Conservation (phyloP, 1,139 yeast genomes). For the Diutina catenulata region DNA sequence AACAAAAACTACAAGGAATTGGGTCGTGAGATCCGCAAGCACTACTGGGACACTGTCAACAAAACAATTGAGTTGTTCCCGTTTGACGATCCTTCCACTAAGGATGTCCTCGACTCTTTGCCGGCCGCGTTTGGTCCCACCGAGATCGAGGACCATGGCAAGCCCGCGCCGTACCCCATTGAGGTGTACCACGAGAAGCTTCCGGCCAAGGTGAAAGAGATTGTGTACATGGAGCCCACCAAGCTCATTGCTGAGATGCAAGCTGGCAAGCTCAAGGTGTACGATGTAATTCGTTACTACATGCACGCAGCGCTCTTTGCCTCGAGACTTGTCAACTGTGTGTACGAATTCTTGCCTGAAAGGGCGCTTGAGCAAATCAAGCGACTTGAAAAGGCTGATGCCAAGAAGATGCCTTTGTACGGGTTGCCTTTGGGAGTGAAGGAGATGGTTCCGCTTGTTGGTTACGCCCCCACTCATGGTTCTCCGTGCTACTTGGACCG, state of each 20-base stretch:
- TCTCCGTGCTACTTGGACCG: constrained; percentile 14
- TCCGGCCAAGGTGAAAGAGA: constrained; percentile 28
- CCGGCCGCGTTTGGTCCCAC: constrained; percentile 15
- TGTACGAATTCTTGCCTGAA: constrained; percentile 44
- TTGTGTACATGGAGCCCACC: constrained; percentile 34
- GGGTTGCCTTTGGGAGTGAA: constrained; percentile 17
- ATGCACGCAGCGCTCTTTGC: constrained; percentile 32
- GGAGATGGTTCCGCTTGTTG: constrained; percentile 12
- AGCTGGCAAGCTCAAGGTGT: constrained; percentile 26
- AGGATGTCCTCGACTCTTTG: constrained; percentile 9
- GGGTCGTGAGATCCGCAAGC: constrained; percentile 1
- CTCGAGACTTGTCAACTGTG: constrained; percentile 49
- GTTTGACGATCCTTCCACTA: constrained; percentile 11
- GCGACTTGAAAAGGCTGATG: constrained; percentile 39
- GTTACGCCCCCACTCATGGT: constrained; percentile 9
- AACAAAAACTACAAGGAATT: background rate
- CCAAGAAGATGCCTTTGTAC: constrained; percentile 18
- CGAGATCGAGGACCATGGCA: constrained; percentile 13
- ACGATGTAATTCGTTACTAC: constrained; percentile 46
- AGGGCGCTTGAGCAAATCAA: constrained; percentile 46
- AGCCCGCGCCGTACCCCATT: constrained; percentile 13
- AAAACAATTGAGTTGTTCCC: constrained; percentile 14
- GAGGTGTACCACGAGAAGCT: constrained; percentile 27
- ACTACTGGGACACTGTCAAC: constrained; percentile 1
- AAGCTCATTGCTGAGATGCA: constrained; percentile 20